Evolutionary conservation across 1,139 yeast species (phyloP).

Genomic region (Yamadazyma jaroonii): DNA sequence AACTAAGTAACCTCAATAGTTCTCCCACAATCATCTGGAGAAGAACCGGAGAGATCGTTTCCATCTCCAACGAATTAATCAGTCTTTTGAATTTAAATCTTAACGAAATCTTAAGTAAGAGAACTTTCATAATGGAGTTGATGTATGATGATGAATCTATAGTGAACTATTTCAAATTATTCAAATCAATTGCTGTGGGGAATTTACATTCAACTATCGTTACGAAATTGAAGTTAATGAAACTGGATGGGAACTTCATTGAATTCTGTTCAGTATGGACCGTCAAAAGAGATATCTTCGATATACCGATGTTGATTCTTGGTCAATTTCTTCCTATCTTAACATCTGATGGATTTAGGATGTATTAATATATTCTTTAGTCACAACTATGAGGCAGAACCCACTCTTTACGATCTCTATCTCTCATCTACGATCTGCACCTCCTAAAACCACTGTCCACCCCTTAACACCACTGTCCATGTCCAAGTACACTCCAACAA

Average conservation of each 20-base stretch:
- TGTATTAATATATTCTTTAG: conserved; percentile 24
- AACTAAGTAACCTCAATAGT: conserved; percentile 53
- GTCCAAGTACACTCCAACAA: neutral
- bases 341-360: conserved; percentile 30
- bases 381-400: no score
- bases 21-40: conserved; percentile 79
- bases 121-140: conserved; percentile 51
- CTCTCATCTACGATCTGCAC: no score
- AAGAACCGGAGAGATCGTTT: conserved; percentile 73
- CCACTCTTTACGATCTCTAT: no score
- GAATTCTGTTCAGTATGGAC: conserved; percentile 63
- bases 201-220: conserved; percentile 48
- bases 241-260: conserved; percentile 29
- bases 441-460: no score
- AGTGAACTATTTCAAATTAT: conserved; percentile 40
- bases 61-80: conserved; percentile 64
- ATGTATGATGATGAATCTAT: conserved; percentile 50
- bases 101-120: conserved; percentile 46
- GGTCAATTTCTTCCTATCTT: conserved; percentile 47
- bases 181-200: conserved; percentile 51
- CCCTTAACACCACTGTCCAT: no score
- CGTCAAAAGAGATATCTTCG: conserved; percentile 81
- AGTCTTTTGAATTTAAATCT: conserved; percentile 57
- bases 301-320: conserved; percentile 64
- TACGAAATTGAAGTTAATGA: conserved; percentile 46